Evolutionary conservation across 2,329 filamentous ascomycete genomes (phyloP).

Genomic region (Penicillium fuscoglaucum): DNA sequence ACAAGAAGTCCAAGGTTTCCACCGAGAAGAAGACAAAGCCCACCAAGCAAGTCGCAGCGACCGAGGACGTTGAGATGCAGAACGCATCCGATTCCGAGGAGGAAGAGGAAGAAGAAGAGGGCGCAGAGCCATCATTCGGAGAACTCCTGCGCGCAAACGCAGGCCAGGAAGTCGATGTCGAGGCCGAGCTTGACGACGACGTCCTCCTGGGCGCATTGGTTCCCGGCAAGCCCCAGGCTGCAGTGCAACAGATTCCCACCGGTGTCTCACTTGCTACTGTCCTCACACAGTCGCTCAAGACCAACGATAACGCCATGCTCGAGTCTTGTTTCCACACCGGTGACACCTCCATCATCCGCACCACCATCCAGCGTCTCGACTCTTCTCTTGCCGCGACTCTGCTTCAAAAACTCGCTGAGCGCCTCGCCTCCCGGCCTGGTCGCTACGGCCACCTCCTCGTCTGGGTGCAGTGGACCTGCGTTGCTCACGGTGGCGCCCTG

Average conservation of each 20-base stretch:
- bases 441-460: constrained; percentile 86
- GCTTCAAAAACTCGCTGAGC: constrained; percentile 79
- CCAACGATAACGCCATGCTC: constrained; percentile 84
- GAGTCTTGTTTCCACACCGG: constrained; percentile 86
- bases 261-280: constrained; percentile 85
- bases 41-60: constrained; percentile 21
- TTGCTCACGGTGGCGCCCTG: constrained; percentile 87
- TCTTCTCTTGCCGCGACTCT: constrained; percentile 77
- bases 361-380: constrained; percentile 87
- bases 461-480: constrained; percentile 94
- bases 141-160: constrained; percentile 73
- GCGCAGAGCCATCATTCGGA: constrained; percentile 72
- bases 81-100: constrained; percentile 34
- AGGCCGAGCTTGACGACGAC: constrained; percentile 49
- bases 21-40: constrained; percentile 25
- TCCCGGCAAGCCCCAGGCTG: constrained; percentile 47
- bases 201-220: constrained; percentile 47
- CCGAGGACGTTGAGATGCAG: constrained; percentile 46
- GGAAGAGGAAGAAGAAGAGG: constrained; percentile 43
- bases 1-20: constrained; percentile 15
- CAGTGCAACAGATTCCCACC: constrained; percentile 61
- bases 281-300: constrained; percentile 88
- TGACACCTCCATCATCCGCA: constrained; percentile 74
- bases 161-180: constrained; percentile 73
- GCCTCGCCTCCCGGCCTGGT: constrained; percentile 82